A percentile compares a stretch with the other conserved stretches of the same genome.
Evolutionary conservation across 2,329 filamentous ascomycete species (phyloP).

Genomic region (Colletotrichum endophyticum): DNA sequence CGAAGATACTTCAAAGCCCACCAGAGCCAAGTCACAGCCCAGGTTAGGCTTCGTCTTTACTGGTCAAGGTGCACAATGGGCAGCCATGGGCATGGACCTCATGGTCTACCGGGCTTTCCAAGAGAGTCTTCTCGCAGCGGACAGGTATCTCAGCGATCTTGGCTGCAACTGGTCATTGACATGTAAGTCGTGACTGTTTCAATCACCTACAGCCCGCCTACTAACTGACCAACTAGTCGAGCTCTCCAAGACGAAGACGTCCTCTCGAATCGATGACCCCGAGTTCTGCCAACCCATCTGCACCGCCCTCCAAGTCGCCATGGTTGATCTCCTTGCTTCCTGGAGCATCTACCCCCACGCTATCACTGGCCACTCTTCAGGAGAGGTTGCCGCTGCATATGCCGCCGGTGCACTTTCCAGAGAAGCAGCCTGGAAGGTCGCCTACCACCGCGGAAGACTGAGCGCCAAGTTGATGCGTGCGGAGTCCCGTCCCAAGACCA

Average conservation of each 20-base stretch:
- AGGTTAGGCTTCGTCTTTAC: constrained; percentile 28
- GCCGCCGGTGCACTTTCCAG: constrained; percentile 40
- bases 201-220: too few species aligned
- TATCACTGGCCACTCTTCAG: constrained; percentile 51
- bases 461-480: constrained; percentile 31
- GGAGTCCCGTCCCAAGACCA: constrained; percentile 29
- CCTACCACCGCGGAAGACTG: constrained; percentile 51
- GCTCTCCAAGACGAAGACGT: constrained; percentile 28
- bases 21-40: not conserved
- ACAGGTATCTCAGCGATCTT: constrained; percentile 34
- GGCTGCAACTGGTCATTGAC: constrained; percentile 27
- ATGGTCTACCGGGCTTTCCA: constrained; percentile 36
- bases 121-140: constrained; percentile 37
- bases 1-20: not conserved
- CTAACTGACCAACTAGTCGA: constrained; percentile 8
- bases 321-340: constrained; percentile 46
- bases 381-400: constrained; percentile 54
- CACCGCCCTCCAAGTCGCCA: constrained; percentile 52
- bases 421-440: constrained; percentile 49
- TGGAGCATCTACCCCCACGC: constrained; percentile 43
- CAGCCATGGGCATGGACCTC: constrained; percentile 24
- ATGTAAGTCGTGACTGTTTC: constrained; percentile 7
- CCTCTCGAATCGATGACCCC: constrained; percentile 39
- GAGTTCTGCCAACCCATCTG: constrained; percentile 48
- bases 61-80: constrained; percentile 32